Conservation (phyloP, 1,284 basidiomycete species). For the Sparassis latifolia region DNA sequence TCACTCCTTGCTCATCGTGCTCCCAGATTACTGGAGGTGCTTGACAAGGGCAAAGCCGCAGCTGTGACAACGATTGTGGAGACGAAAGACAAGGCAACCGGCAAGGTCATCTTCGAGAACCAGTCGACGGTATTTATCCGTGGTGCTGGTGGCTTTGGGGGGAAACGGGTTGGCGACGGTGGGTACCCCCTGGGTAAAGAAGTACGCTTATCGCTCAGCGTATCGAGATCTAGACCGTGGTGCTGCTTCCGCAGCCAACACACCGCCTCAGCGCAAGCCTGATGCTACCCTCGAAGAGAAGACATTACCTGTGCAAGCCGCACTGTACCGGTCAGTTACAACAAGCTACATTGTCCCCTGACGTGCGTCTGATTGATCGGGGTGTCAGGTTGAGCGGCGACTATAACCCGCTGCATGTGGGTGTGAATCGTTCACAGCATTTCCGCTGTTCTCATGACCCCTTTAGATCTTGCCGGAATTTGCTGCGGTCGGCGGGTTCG, state of each 20-base stretch:
- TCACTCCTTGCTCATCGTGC: neutral
- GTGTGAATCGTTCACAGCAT: constrained; percentile 18
- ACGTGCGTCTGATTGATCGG: neutral
- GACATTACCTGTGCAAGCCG: constrained; percentile 79
- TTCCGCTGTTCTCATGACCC: neutral
- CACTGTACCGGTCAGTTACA: constrained; percentile 71
- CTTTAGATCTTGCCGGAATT: constrained; percentile 88
- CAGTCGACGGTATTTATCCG: constrained; percentile 92
- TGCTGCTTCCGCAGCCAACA: constrained; percentile 80
- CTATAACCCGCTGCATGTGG: constrained; percentile 85
- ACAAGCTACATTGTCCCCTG: neutral
- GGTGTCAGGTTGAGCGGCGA: constrained; percentile 74
- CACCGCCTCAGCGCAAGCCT: constrained; percentile 76
- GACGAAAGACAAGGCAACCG: constrained; percentile 75
- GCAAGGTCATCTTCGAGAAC: constrained; percentile 86
- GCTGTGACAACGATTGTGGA: constrained; percentile 77
- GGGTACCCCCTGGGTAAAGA: constrained; percentile 13
- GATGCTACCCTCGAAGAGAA: constrained; percentile 86
- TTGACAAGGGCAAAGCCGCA: constrained; percentile 91
- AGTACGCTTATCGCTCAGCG: neutral
- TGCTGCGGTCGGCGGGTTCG: constrained; percentile 91
- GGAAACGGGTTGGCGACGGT: constrained; percentile 82
- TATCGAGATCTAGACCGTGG: constrained; percentile 67
- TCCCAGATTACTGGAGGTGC: constrained; percentile 65
- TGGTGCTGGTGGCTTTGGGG: constrained; percentile 93